Evolutionary conservation across 257 asterid species (phyloP).

Genomic region (Ligustrum vulgare): DNA sequence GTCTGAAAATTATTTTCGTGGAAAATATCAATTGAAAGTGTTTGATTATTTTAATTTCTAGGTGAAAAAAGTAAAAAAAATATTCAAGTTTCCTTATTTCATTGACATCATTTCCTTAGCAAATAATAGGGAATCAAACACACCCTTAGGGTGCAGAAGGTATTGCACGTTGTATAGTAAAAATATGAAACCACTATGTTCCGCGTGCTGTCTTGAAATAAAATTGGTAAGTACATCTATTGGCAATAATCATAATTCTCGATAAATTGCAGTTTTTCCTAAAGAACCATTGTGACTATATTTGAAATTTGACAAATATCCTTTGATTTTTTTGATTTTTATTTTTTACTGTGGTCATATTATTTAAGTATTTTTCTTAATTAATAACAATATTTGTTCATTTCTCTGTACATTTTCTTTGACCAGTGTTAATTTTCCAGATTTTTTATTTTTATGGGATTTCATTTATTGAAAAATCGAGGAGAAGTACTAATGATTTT

Average conservation of each 20-base stretch:
- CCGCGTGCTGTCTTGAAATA: not conserved
- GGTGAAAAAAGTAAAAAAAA: too few species aligned
- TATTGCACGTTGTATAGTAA: too few species aligned
- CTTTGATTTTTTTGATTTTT: not conserved
- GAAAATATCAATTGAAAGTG: too few species aligned
- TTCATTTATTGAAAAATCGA: not conserved
- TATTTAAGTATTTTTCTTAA: not conserved
- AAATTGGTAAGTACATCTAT: not conserved
- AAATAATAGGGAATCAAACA: too few species aligned
- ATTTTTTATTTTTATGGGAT: not conserved
- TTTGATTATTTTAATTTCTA: too few species aligned
- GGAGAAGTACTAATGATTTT: not conserved
- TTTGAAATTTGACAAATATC: not conserved
- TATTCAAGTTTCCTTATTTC: too few species aligned
- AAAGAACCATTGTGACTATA: not conserved
- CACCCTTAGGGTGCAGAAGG: too few species aligned
- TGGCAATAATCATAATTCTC: not conserved
- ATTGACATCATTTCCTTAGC: too few species aligned
- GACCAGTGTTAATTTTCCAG: not conserved
- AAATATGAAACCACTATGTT: too few species aligned
- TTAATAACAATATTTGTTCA: not conserved
- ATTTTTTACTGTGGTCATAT: not conserved
- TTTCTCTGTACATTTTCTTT: not conserved
- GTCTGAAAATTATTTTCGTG: too few species aligned
- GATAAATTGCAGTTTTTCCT: not conserved